phyloP scores from a whole-genome alignment of 2,329 filamentous ascomycete genomes.

The Fusarium tupiense region DNA sequence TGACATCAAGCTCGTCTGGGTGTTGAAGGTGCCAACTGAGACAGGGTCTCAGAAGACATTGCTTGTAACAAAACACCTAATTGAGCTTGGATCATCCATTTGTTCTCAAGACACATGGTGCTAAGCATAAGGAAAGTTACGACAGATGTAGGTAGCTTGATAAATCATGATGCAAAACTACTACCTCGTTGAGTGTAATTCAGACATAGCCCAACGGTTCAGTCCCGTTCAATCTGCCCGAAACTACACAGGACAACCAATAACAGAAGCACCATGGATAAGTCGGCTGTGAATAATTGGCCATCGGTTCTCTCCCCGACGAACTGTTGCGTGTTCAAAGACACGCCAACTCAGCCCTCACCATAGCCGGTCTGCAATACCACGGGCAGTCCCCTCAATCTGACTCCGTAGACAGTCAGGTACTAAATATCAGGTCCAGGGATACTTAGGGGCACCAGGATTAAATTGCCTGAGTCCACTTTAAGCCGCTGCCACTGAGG shows the following conservation, averaged over 20 bases:
- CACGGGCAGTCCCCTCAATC: neutral
- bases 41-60: neutral
- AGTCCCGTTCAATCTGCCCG: neutral
- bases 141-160: neutral
- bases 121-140: neutral
- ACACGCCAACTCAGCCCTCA: constrained; percentile 6
- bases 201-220: neutral
- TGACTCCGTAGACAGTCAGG: neutral
- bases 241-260: constrained; percentile 1
- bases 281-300: constrained; percentile 20
- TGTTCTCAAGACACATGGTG: neutral
- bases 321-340: constrained; percentile 1
- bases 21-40: neutral
- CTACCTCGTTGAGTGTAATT: neutral
- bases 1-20: neutral
- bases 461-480: constrained; percentile 21
- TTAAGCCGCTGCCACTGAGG: constrained; percentile 35
- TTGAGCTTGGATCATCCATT: neutral
- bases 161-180: neutral
- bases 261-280: neutral
- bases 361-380: constrained; percentile 8
- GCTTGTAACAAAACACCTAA: neutral
- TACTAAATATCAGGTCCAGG: constrained; percentile 16
- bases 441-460: constrained; percentile 28
- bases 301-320: neutral